Evolutionary conservation across 257 asterid genomes (phyloP), one percentile per base, ranked within the genome.

Genomic region (Ballota nigra): DNA sequence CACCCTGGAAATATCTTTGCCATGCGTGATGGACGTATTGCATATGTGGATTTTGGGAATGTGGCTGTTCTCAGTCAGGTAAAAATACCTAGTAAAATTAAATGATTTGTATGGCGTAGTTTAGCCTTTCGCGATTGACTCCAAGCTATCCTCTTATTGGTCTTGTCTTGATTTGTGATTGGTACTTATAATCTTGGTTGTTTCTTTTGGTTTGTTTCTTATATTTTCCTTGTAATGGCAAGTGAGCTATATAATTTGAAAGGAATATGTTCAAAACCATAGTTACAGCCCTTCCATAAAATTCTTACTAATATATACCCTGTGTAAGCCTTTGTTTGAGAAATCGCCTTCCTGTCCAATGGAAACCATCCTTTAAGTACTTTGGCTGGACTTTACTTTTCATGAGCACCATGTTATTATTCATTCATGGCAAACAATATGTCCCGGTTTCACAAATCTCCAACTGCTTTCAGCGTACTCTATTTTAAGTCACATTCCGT

Each of bases 61-160:
- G 99, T 95, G 69, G 99, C 99, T 65, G 99, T 89, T 76, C 94
- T 95, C 63, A 95, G 99, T 81, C 97, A 92, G 99, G 99, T 95
- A 79, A 75, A 70, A 28, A 19, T 52, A 26, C 43, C 15, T 65
- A 23, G 76, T 47, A 55, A 45, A 59, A 8, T 34, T 63, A 63
- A 53, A 57, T 28, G 41, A 43, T 67, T 66, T 56, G 22, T 23
- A 59, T 47, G 24, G 11, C 22, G 24, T 22, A 22, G 63, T 63
- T 67, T 15, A 29, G 47, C 57, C 57, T 57, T 51, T 63, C 36
- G 34, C 18, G 6, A 10, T 47, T 74, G 51, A 40, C 41, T 62
- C 71, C 66, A 11, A 22, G 47, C 38, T 40, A 28, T 63, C 33
- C 24, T 59, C 56, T 62, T 69, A 53, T 59, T 51, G 67, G 57